Percentiles rank a stretch among this genome's conserved stretches.
These are phyloP conservation scores for Gamsiella multidivaricata DNA, from an alignment of 192 early-diverging fungal genomes.

Conservation along the genomic window DNA sequence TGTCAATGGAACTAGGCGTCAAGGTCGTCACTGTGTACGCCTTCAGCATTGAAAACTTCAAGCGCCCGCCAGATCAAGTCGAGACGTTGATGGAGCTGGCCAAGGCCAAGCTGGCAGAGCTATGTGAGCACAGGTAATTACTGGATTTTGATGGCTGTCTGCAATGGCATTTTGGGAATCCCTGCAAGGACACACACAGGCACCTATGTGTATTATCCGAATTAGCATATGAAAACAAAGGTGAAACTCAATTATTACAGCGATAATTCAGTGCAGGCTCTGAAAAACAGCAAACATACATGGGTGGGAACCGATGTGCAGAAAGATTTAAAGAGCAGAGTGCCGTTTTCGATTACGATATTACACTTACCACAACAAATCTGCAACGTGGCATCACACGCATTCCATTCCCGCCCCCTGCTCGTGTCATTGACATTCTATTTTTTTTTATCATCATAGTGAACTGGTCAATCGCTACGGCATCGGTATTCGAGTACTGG, in stretches of 20 bases:
- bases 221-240: conserved; percentile 37
- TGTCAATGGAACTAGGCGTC: conserved; percentile 89
- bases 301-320: neutral
- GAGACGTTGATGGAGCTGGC: conserved; percentile 85
- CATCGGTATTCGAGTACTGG: conserved; percentile 84
- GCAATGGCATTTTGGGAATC: neutral
- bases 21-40: conserved; percentile 93
- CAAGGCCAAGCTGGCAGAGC: conserved; percentile 78
- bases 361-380: neutral
- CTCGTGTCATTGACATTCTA: neutral
- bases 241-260: too few species aligned
- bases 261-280: too few species aligned
- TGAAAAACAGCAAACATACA: too few species aligned
- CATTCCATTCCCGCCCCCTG: neutral
- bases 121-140: conserved; percentile 74
- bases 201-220: neutral
- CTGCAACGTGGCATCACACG: conserved; percentile 5
- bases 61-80: conserved; percentile 87
- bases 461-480: conserved; percentile 76
- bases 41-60: conserved; percentile 99
- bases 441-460: conserved; percentile 55
- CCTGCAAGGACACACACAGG: neutral
- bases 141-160: neutral
- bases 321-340: too few species aligned
- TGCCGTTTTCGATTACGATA: too few species aligned